Evolutionary conservation across 805 yeast genomes (phyloP).

Genomic region (Barnettozyma pratensis): DNA sequence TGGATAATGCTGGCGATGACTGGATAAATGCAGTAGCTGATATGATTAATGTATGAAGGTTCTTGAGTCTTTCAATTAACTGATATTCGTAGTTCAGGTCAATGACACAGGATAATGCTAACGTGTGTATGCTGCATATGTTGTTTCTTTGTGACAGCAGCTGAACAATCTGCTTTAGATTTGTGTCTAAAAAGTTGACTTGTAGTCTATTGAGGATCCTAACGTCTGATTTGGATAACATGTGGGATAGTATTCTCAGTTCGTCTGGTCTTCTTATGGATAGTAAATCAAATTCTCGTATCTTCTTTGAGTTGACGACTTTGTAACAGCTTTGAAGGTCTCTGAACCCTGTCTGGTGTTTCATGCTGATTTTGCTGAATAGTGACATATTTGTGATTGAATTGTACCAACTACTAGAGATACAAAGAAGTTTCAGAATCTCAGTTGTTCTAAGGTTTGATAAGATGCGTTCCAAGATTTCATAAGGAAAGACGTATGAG

Average conservation of each 20-base stretch:
- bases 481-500: constrained; percentile 8
- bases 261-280: constrained; percentile 21
- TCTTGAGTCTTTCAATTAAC: constrained; percentile 12
- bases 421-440: constrained; percentile 6
- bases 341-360: constrained; percentile 7
- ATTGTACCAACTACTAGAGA: constrained; percentile 17
- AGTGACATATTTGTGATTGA: constrained; percentile 11
- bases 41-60: constrained; percentile 14
- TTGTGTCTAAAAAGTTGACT: constrained; percentile 12
- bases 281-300: constrained; percentile 9
- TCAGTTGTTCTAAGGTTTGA: not conserved
- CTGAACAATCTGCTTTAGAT: constrained; percentile 15
- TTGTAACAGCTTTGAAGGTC: constrained; percentile 17
- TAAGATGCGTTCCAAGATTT: constrained; percentile 7
- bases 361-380: constrained; percentile 12
- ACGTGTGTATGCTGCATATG: constrained; percentile 2
- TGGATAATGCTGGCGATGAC: not conserved
- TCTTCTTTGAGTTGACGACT: constrained; percentile 10
- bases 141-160: not conserved
- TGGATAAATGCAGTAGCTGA: constrained; percentile 5
- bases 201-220: constrained; percentile 10
- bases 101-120: constrained; percentile 16
- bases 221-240: constrained; percentile 8
- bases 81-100: constrained; percentile 17
- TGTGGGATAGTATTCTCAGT: constrained; percentile 10